Evolutionary conservation across 345 rosid species (phyloP), one percentile per base, ranked within the genome.

Genomic region (Camelina hispida): DNA sequence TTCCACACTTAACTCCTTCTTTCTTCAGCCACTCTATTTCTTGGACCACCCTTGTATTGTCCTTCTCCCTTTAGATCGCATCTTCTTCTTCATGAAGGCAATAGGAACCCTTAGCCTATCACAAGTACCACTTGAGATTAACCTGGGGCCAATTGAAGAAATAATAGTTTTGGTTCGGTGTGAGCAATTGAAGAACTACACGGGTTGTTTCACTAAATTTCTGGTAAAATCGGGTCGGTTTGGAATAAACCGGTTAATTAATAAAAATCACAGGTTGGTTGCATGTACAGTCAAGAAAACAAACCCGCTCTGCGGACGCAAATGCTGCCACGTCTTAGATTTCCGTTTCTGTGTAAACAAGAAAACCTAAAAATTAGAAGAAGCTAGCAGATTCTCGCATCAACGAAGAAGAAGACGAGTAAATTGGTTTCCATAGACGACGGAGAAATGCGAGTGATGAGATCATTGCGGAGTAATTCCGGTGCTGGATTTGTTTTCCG

Each of bases 231-330:
- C 63, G 9, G 12, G 22, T 35, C 53, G 77, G 73, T 78, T 50
- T 13, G 28, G 0, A 5, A 0, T 37, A 43, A 66, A 66, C 65
- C 74, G 74, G 69, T 67, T 15, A 30, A 52, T 44, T 18, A 28
- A 32, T 51, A n/a, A 54, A 43, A 62, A 66, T 20, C 53, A 40
- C 0, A 17, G 37, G 43, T 50, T 77, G 37, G 35, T 40, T 77
- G 67, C 76, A 77, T 64, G 66, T 35, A 47, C 53, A 78, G 72
- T 71, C 15, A 43, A 72, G 69, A 44, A 53, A 78, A 54, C 67
- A 42, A 72, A 67, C 54, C 65, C 59, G 72, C 69, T 75, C 58
- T 75, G 82, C 77, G 82, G 84, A 78, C 75, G 79, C 80, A 40
- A 69, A 61, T 28, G 68, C 71, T 50, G 56, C 79, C 82, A 83